Evolutionary conservation across 805 yeast genomes (phyloP).

Genomic region (Starmerella bacillaris): DNA sequence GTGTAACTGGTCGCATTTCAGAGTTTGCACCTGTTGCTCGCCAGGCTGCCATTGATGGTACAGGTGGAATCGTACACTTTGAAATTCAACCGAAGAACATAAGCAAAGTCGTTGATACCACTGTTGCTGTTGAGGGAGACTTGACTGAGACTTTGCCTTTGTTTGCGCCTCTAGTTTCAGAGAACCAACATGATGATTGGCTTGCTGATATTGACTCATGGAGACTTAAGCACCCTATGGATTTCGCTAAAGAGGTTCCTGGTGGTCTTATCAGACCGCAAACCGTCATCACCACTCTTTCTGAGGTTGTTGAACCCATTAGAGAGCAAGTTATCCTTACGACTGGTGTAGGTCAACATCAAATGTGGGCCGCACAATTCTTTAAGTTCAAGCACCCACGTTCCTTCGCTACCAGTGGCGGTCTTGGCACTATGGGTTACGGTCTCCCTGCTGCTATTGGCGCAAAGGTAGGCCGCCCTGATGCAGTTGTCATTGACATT

Average conservation of each 20-base stretch:
- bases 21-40: slow-evolving; percentile 90
- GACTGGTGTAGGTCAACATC: slow-evolving; percentile 99
- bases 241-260: slow-evolving; percentile 57
- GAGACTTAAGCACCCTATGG: slow-evolving; percentile 75
- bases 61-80: slow-evolving; percentile 94
- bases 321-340: slow-evolving; percentile 68
- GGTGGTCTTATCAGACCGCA: slow-evolving; percentile 62
- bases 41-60: slow-evolving; percentile 65
- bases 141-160: slow-evolving; percentile 58
- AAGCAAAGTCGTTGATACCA: slow-evolving; percentile 85
- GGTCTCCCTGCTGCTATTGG: slow-evolving; percentile 98
- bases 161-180: slow-evolving; percentile 57
- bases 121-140: slow-evolving; percentile 94
- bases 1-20: slow-evolving; percentile 75
- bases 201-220: slow-evolving; percentile 52
- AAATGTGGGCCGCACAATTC: slow-evolving; percentile 99
- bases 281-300: slow-evolving; percentile 64
- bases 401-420: slow-evolving; percentile 93
- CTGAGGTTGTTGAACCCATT: slow-evolving; percentile 47
- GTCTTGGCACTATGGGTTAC: slow-evolving; percentile 96
- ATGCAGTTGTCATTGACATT: slow-evolving; percentile 84
- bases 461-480: slow-evolving; percentile 91
- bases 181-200: slow-evolving; percentile 56
- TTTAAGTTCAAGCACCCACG: slow-evolving; percentile 88
- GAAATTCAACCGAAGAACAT: slow-evolving; percentile 94